phyloP scores from a whole-genome alignment of 2,329 filamentous ascomycete genomes.

The Cordyceps farinosa region DNA sequence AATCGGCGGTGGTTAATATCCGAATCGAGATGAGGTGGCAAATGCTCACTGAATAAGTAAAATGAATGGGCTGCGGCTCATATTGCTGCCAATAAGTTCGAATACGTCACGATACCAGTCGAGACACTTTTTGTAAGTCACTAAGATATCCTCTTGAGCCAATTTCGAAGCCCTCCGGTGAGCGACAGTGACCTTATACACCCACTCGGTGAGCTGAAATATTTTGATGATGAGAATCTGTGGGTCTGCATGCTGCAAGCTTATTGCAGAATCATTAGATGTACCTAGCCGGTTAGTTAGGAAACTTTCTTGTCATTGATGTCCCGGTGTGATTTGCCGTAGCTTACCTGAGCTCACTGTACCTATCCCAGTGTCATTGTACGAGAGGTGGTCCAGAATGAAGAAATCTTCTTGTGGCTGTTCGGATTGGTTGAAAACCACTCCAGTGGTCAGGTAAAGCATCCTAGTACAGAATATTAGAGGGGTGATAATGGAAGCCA shows the following conservation, averaged over 20 bases:
- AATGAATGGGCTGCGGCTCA: constrained; percentile 19
- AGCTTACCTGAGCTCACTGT: not conserved
- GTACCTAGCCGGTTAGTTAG: not conserved
- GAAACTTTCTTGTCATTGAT: not conserved
- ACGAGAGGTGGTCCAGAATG: not conserved
- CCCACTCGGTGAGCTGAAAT: constrained; percentile 22
- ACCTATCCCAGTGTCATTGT: not conserved
- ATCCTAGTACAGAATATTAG: not conserved
- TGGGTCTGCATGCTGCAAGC: not conserved
- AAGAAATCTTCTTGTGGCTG: not conserved
- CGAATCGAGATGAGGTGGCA: not conserved
- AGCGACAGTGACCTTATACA: constrained; percentile 17
- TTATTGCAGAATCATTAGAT: not conserved
- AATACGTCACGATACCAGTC: constrained; percentile 23
- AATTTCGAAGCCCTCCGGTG: not conserved
- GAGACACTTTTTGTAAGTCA: constrained; percentile 20
- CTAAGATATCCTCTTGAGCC: not conserved
- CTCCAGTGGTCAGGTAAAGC: not conserved
- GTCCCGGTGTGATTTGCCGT: not conserved
- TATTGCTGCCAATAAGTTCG: constrained; percentile 2
- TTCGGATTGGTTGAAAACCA: not conserved
- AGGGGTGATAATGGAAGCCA: not conserved
- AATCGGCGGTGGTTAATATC: not conserved
- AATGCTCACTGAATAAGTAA: constrained; percentile 21
- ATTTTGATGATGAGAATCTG: constrained; percentile 19